These are phyloP conservation scores for Yamadazyma mexicana DNA, from an alignment of 1,139 yeast genomes.

Conservation along the genomic window DNA sequence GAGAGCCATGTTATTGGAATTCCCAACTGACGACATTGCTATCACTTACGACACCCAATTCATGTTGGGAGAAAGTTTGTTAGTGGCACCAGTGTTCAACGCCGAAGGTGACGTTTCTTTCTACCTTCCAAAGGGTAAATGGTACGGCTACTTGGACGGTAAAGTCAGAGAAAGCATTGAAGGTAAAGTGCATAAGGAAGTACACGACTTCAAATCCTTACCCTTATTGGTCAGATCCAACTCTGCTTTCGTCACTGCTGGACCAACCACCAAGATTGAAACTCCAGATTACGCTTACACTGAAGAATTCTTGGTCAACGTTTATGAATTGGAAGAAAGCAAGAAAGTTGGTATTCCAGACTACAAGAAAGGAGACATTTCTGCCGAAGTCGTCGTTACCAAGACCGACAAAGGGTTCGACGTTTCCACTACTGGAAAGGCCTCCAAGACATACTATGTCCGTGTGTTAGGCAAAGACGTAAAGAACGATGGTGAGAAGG, in stretches of 20 bases:
- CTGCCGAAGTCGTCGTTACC: conserved; percentile 14
- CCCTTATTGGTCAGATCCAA: conserved; percentile 32
- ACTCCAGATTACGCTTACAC: conserved; percentile 25
- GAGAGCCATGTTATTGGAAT: conserved; percentile 33
- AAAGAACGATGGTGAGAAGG: conserved; percentile 16
- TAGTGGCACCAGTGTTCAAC: conserved; percentile 36
- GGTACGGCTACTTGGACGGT: conserved; percentile 38
- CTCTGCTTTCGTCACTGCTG: conserved; percentile 26
- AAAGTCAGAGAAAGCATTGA: conserved; percentile 22
- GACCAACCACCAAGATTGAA: conserved; percentile 15
- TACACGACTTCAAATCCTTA: conserved; percentile 29
- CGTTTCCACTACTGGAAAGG: conserved; percentile 16
- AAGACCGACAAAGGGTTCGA: conserved; percentile 17
- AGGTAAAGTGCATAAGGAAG: conserved; percentile 27
- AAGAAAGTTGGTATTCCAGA: conserved; percentile 20
- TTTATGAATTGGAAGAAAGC: conserved; percentile 14
- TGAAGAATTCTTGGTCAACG: conserved; percentile 22
- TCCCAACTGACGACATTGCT: conserved; percentile 25
- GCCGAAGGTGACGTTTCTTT: conserved; percentile 31
- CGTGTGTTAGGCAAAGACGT: conserved; percentile 18
- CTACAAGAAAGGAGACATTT: conserved; percentile 20
- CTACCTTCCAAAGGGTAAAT: conserved; percentile 31
- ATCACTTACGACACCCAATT: conserved; percentile 31
- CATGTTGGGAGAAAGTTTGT: conserved; percentile 31
- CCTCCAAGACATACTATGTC: conserved; percentile 16